Evolutionary conservation across 164 flowering plant genomes (phyloP), one percentile per base, ranked within the genome.

Genomic region (Echeveria elegans): DNA sequence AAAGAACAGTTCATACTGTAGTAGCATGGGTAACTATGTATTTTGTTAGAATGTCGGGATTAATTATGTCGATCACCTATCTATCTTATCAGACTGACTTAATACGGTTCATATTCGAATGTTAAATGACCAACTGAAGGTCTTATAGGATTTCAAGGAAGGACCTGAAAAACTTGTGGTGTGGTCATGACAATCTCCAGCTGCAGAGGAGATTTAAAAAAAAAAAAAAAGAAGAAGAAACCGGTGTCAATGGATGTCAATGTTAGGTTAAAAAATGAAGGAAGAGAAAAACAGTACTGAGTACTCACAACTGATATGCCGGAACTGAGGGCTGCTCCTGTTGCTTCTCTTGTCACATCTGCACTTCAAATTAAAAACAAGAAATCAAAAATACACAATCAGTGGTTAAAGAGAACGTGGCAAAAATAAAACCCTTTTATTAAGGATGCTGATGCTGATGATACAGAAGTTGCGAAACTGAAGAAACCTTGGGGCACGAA

Each of bases 141-240:
- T n/a, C n/a, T n/a, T n/a, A 1, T 43, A 4, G 15, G 47, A 43
- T 43, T 0, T 7, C 11, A 26, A 15, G 10, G 8, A 61, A 81
- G 80, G 77, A 90, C 97, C 94, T 88, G 82, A 77, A 85, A 80
- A 69, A 86, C 92, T 72, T 86, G 83, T 50, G 94, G 97, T 28
- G 89, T 88, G 19, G 92, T 82, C 77, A 77, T 72, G 70, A 81
- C 83, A 56, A 90, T 72, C 82, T 90, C 97, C 80, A 90, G 72
- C 96, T 90, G 72, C 79, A 85, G 10, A 62, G 56, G 29, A 68
- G 67, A 28, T 52, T n/a, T n/a, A n/a, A n/a, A n/a, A n/a, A n/a
- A n/a, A n/a, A n/a, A n/a, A n/a, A 64, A 52, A 65, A 59, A 23
- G 50, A 45, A 68, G 47, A 47, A 65, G 5, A 64, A 59, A 34